phyloP scores from a whole-genome alignment of 2,329 filamentous ascomycete species.

The Cladosporium sp. region DNA sequence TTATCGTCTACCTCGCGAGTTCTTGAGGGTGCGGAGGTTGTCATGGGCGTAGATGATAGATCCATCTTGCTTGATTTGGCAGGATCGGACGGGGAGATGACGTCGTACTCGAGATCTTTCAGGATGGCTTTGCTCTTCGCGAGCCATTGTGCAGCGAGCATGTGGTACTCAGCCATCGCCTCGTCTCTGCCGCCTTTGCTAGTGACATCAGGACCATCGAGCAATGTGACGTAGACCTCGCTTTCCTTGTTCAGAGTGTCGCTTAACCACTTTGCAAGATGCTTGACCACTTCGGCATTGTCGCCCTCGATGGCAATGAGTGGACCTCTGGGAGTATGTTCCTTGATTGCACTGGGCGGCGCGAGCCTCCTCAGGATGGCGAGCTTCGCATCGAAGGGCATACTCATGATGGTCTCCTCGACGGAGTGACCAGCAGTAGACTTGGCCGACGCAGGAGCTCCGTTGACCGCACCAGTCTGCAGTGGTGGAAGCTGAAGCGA shows the following conservation, averaged over 20 bases:
- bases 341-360: constrained; percentile 54
- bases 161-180: constrained; percentile 49
- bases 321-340: constrained; percentile 55
- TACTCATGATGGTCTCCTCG: constrained; percentile 66
- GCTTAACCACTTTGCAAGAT: constrained; percentile 62
- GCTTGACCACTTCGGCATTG: constrained; percentile 57
- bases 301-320: constrained; percentile 82
- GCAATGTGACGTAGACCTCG: constrained; percentile 47
- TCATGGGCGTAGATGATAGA: neutral
- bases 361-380: constrained; percentile 72
- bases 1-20: constrained; percentile 23
- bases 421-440: constrained; percentile 17
- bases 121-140: constrained; percentile 68
- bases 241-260: constrained; percentile 49
- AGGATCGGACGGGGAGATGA: neutral
- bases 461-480: constrained; percentile 35
- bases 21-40: neutral
- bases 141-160: constrained; percentile 67
- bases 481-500: constrained; percentile 53
- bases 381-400: constrained; percentile 72
- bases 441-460: neutral
- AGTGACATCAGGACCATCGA: constrained; percentile 44
- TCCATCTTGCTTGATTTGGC: constrained; percentile 12
- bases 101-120: constrained; percentile 33
- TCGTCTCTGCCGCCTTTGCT: constrained; percentile 34